Conservation (phyloP, 192 early-diverging fungal genomes). For the Backusella morwellensis region DNA sequence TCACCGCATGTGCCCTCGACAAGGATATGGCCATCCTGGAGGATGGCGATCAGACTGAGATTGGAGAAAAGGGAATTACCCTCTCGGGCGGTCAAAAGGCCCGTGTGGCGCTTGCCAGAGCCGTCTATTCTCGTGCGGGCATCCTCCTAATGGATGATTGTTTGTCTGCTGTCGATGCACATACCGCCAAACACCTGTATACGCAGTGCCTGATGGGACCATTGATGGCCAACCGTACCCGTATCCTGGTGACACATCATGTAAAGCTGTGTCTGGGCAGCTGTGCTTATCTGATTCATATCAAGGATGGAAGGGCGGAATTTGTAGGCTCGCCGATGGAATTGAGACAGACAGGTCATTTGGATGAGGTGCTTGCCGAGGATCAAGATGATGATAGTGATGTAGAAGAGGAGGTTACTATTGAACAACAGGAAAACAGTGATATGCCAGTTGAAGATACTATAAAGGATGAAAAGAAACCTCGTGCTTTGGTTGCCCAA, state of each 20-base stretch:
- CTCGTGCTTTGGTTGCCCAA: conserved; percentile 45
- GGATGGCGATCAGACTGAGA: conserved; percentile 76
- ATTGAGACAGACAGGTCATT: conserved; percentile 28
- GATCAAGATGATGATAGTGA: conserved; percentile 15
- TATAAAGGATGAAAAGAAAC: conserved; percentile 15
- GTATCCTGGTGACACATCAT: conserved; percentile 87
- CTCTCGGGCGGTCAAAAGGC: conserved; percentile 92
- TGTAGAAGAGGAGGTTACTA: neutral
- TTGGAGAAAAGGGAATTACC: conserved; percentile 85
- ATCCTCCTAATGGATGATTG: conserved; percentile 83
- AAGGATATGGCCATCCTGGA: conserved; percentile 79
- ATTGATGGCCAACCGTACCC: conserved; percentile 75
- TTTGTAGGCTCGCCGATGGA: conserved; percentile 34
- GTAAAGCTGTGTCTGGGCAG: conserved; percentile 51
- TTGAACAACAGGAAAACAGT: neutral
- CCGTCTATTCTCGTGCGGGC: conserved; percentile 72
- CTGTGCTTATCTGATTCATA: conserved; percentile 51
- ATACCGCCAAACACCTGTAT: conserved; percentile 81
- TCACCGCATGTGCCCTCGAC: conserved; percentile 73
- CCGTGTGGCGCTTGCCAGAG: conserved; percentile 82
- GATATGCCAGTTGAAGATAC: neutral
- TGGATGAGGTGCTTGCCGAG: conserved; percentile 36
- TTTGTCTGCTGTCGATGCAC: conserved; percentile 85
- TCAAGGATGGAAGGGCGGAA: conserved; percentile 44
- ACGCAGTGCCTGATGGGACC: conserved; percentile 72